Percentiles rank a stretch among this genome's conserved stretches.
phyloP scores from a whole-genome alignment of 176 grass and related monocot genomes.

The Pontederia crassipes region DNA sequence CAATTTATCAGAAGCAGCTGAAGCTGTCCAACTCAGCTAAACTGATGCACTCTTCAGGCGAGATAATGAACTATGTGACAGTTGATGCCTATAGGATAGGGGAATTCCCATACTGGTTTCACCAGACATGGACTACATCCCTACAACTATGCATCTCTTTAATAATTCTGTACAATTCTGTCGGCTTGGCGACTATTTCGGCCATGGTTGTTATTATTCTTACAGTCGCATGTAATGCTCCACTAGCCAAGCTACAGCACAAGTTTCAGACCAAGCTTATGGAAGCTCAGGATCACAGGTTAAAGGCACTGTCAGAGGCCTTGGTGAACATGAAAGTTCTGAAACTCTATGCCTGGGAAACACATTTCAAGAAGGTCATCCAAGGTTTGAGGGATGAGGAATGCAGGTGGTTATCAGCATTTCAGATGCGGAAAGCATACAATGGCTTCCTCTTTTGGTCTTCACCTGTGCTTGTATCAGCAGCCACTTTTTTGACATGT shows the following conservation, averaged over 20 bases:
- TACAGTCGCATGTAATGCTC: constrained; percentile 70
- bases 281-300: constrained; percentile 73
- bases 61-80: constrained; percentile 89
- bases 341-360: constrained; percentile 93
- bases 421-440: constrained; percentile 75
- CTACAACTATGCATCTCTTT: constrained; percentile 74
- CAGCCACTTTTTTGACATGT: constrained; percentile 71
- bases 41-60: constrained; percentile 62
- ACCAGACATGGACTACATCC: constrained; percentile 84
- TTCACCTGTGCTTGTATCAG: constrained; percentile 84
- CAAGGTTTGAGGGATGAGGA: constrained; percentile 64
- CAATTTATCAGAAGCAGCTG: constrained; percentile 78
- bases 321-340: constrained; percentile 76
- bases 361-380: constrained; percentile 70
- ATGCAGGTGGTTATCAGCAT: constrained; percentile 67
- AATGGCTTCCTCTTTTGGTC: constrained; percentile 81
- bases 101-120: constrained; percentile 88
- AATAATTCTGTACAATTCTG: constrained; percentile 62
- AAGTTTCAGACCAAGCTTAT: constrained; percentile 79
- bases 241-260: constrained; percentile 76
- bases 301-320: constrained; percentile 79
- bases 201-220: constrained; percentile 53
- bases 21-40: constrained; percentile 64
- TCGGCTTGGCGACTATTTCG: constrained; percentile 56
- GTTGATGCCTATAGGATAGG: constrained; percentile 87